phyloP scores from a whole-genome alignment of 176 grass and related monocot genomes.

The Oryza brachyantha region DNA sequence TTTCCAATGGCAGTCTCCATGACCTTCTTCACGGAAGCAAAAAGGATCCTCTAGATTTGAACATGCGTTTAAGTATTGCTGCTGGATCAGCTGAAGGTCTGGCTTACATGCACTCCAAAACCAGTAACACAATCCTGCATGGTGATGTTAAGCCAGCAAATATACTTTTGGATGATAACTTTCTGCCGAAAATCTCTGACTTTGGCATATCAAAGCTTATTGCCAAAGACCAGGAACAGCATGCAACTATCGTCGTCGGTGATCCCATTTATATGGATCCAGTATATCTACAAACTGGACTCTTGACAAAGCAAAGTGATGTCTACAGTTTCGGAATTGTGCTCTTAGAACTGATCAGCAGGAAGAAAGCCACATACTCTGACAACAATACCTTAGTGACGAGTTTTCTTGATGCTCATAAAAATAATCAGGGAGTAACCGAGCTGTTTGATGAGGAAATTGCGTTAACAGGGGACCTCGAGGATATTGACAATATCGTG shows the following conservation, averaged over 20 bases:
- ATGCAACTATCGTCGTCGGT: not conserved
- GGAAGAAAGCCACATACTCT: not conserved
- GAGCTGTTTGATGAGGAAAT: slow-evolving; percentile 29
- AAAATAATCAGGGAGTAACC: not conserved
- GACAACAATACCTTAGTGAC: not conserved
- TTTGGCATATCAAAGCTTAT: slow-evolving; percentile 19
- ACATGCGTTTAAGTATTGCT: not conserved
- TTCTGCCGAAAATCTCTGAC: not conserved
- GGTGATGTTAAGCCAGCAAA: slow-evolving; percentile 35
- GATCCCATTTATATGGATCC: slow-evolving; percentile 29
- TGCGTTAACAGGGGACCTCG: not conserved
- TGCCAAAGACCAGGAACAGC: not conserved
- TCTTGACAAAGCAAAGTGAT: slow-evolving; percentile 24
- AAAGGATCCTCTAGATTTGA: not conserved
- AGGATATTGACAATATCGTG: not conserved
- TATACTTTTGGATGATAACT: slow-evolving; percentile 24
- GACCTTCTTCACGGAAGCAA: not conserved
- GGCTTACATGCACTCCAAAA: slow-evolving; percentile 12
- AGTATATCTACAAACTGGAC: not conserved
- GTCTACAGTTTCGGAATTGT: slow-evolving; percentile 42
- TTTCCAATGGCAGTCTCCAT: slow-evolving; percentile 13
- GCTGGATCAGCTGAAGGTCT: slow-evolving; percentile 7
- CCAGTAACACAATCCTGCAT: slow-evolving; percentile 6
- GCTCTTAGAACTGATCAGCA: slow-evolving; percentile 22
- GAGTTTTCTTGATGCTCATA: not conserved